These are phyloP conservation scores for Penicillium sp. DNA, from an alignment of 2,329 filamentous ascomycete genomes.

Conservation along the genomic window DNA sequence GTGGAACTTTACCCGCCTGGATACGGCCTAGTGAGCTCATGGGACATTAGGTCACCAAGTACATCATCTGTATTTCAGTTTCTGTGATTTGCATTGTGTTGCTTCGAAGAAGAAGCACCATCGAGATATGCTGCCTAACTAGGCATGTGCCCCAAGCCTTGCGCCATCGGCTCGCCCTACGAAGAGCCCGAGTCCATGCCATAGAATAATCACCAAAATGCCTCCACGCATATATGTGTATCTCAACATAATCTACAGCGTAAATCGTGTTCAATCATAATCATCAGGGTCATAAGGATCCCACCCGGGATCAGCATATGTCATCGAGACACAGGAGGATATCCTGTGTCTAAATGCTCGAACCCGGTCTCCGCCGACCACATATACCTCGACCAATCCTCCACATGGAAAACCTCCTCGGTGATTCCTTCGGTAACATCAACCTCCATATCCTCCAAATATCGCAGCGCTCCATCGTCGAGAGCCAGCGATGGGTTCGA, in stretches of 20 bases:
- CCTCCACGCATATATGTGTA: background rate
- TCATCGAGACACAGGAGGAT: slow-evolving; percentile 17
- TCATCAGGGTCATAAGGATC: slow-evolving; percentile 1
- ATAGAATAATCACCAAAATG: background rate
- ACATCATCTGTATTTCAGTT: background rate
- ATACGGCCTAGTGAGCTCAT: no score
- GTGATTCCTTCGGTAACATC: slow-evolving; percentile 17
- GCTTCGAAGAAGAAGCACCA: no score
- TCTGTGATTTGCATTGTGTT: background rate
- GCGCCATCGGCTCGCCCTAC: background rate
- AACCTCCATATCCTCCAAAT: slow-evolving; percentile 20
- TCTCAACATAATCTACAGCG: background rate
- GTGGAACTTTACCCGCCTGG: no score
- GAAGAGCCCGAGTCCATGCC: background rate
- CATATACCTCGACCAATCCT: slow-evolving; percentile 27
- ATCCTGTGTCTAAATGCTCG: slow-evolving; percentile 24
- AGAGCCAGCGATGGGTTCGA: slow-evolving; percentile 17
- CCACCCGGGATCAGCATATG: slow-evolving; percentile 12
- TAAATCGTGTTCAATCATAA: slow-evolving; percentile 7
- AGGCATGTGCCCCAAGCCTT: background rate
- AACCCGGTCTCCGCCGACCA: slow-evolving; percentile 26
- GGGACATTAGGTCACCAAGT: background rate
- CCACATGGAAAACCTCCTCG: slow-evolving; percentile 21
- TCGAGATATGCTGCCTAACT: background rate
- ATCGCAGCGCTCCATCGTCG: slow-evolving; percentile 8